Conservation (phyloP, 1,284 basidiomycete genomes). For the Leucoagaricus sp. region DNA sequence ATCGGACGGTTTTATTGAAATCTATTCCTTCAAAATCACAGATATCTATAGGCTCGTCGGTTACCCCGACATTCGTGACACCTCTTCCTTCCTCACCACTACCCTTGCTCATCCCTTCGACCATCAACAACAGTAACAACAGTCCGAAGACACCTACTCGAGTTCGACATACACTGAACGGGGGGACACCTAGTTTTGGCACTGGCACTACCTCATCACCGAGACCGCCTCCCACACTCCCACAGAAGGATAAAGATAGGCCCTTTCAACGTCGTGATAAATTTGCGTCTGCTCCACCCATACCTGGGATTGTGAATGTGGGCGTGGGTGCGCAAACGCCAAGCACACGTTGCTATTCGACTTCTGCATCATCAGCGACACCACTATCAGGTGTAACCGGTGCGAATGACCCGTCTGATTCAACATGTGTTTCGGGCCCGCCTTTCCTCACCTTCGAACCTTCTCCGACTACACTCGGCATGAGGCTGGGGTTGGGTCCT, state of each 20-base stretch:
- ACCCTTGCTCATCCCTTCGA: conserved; percentile 10
- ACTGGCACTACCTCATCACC: background rate
- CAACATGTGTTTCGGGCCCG: too few species aligned
- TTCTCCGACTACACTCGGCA: too few species aligned
- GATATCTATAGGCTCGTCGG: conserved; percentile 20
- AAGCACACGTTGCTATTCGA: background rate
- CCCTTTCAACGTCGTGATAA: conserved; percentile 11
- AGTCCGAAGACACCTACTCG: background rate
- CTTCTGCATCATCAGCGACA: background rate
- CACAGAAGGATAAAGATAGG: conserved; percentile 15
- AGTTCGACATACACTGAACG: conserved; percentile 1
- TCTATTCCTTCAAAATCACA: conserved; percentile 31
- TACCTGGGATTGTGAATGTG: conserved; percentile 8
- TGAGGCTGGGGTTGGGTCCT: too few species aligned
- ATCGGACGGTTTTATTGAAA: conserved; percentile 19
- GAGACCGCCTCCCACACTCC: background rate
- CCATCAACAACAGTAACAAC: background rate
- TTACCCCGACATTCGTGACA: conserved; percentile 19
- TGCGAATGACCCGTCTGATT: background rate
- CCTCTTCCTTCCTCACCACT: conserved; percentile 16
- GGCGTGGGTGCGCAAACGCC: conserved; percentile 2
- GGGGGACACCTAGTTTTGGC: too few species aligned
- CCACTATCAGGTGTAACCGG: background rate
- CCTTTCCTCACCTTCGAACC: too few species aligned
- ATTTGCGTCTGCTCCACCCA: conserved; percentile 15